These are phyloP conservation scores for Diaporthe australafricana DNA, from an alignment of 2,329 filamentous ascomycete genomes.

Conservation along the genomic window DNA sequence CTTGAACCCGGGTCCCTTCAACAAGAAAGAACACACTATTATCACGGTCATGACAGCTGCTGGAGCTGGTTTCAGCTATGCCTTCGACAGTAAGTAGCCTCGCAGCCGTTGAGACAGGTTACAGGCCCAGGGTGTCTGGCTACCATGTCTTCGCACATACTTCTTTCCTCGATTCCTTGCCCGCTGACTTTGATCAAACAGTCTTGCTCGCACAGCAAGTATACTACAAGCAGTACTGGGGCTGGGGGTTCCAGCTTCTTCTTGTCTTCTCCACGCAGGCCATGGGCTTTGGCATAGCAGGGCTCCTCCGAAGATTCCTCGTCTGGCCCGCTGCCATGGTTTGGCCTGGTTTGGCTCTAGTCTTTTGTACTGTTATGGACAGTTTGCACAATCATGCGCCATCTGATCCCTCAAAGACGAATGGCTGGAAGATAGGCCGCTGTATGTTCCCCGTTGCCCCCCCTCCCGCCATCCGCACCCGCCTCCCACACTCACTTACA, in stretches of 20 bases:
- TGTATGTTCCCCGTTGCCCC: background rate
- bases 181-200: no score
- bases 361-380: slow-evolving; percentile 49
- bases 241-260: slow-evolving; percentile 46
- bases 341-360: slow-evolving; percentile 47
- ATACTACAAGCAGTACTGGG: slow-evolving; percentile 48
- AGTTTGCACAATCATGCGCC: slow-evolving; percentile 43
- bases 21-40: slow-evolving; percentile 35
- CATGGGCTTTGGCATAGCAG: slow-evolving; percentile 49
- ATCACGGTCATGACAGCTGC: slow-evolving; percentile 33
- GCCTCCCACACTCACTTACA: background rate
- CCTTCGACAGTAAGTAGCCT: slow-evolving; percentile 36
- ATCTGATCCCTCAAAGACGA: slow-evolving; percentile 22
- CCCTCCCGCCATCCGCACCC: no score
- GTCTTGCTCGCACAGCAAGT: slow-evolving; percentile 45
- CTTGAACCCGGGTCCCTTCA: slow-evolving; percentile 34
- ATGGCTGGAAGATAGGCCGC: slow-evolving; percentile 33
- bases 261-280: slow-evolving; percentile 48
- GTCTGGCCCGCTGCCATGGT: slow-evolving; percentile 50
- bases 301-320: slow-evolving; percentile 48
- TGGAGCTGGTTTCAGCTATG: slow-evolving; percentile 39
- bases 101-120: no score
- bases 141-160: no score
- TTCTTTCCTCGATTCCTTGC: no score
- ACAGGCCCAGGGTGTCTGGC: no score